Evolutionary conservation across 768 basidiomycete genomes (phyloP).

Genomic region (Hericium alpestre): DNA sequence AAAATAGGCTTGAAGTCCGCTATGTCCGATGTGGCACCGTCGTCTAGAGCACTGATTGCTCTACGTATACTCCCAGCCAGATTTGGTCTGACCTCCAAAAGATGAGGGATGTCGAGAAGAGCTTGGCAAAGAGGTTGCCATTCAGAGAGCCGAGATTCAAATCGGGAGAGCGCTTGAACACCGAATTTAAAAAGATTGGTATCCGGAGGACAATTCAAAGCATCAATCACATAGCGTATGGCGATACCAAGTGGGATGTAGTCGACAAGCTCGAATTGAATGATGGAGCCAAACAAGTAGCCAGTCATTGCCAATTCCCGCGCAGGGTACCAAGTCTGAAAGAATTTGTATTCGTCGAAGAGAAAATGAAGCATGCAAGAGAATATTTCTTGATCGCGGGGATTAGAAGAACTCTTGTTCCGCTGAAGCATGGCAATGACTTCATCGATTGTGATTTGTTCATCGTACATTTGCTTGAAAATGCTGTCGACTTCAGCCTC

Average conservation of each 20-base stretch:
- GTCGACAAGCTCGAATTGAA: conserved; percentile 87
- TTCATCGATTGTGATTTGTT: conserved; percentile 88
- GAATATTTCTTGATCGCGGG: conserved; percentile 89
- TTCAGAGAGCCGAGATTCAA: conserved; percentile 78
- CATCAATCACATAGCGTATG: conserved; percentile 92
- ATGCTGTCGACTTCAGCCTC: conserved; percentile 90
- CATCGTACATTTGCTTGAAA: conserved; percentile 98
- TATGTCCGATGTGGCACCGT: conserved; percentile 28
- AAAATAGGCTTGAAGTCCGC: conserved; percentile 19
- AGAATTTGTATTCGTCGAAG: conserved; percentile 99
- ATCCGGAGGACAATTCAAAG: conserved; percentile 81
- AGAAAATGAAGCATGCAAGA: conserved; percentile 99
- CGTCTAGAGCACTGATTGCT: conserved; percentile 47
- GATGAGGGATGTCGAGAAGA: conserved; percentile 75
- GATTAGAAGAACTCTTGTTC: conserved; percentile 71
- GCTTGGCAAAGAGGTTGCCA: conserved; percentile 92
- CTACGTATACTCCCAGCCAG: conserved; percentile 61
- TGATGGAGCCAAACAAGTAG: conserved; percentile 90
- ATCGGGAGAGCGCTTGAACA: conserved; percentile 77
- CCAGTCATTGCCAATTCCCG: conserved; percentile 94
- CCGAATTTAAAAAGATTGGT: conserved; percentile 95
- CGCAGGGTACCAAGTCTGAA: conserved; percentile 90
- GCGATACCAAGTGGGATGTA: conserved; percentile 92
- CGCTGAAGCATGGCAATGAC: conserved; percentile 82
- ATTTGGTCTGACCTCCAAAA: conserved; percentile 80